Conservation (phyloP, 1,284 basidiomycete genomes). For the Porodaedalea pini region DNA sequence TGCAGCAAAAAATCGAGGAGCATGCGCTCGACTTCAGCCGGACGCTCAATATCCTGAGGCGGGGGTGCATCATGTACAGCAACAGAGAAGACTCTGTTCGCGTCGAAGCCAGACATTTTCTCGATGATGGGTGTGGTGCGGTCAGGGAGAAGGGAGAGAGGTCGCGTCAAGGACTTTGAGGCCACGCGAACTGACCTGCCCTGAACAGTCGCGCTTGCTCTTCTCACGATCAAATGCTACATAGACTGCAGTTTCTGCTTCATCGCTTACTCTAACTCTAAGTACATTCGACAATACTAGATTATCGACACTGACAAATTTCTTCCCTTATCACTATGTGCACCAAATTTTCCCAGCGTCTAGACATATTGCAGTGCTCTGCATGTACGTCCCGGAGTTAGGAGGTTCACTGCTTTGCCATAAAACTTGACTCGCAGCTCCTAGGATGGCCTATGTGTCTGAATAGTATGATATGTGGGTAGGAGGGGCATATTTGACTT, state of each 20-base stretch:
- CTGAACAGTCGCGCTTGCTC: background rate
- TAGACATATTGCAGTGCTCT: too few relatives aligned
- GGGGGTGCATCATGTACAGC: slow-evolving; percentile 61
- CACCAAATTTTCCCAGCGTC: too few relatives aligned
- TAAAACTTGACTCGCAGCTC: too few relatives aligned
- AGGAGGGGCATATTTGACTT: too few relatives aligned
- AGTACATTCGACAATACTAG: too few relatives aligned
- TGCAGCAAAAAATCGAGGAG: slow-evolving; percentile 83
- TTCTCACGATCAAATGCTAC: background rate
- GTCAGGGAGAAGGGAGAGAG: background rate
- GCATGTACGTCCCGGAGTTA: too few relatives aligned
- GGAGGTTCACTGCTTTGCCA: too few relatives aligned
- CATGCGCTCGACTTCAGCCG: slow-evolving; percentile 75
- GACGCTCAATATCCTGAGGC: slow-evolving; percentile 57
- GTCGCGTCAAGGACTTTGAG: background rate
- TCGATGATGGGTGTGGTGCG: background rate
- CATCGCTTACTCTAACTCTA: background rate
- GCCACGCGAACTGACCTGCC: slow-evolving; percentile 7
- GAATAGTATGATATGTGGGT: too few relatives aligned
- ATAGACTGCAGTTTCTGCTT: background rate
- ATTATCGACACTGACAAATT: too few relatives aligned
- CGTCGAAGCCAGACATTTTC: slow-evolving; percentile 66
- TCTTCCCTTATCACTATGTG: too few relatives aligned
- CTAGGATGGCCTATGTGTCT: too few relatives aligned
- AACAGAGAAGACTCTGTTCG: slow-evolving; percentile 75